Evolutionary conservation across 305 asterid species (phyloP), one percentile per base, ranked within the genome.

Genomic region (Stenogyne calaminthoides): DNA sequence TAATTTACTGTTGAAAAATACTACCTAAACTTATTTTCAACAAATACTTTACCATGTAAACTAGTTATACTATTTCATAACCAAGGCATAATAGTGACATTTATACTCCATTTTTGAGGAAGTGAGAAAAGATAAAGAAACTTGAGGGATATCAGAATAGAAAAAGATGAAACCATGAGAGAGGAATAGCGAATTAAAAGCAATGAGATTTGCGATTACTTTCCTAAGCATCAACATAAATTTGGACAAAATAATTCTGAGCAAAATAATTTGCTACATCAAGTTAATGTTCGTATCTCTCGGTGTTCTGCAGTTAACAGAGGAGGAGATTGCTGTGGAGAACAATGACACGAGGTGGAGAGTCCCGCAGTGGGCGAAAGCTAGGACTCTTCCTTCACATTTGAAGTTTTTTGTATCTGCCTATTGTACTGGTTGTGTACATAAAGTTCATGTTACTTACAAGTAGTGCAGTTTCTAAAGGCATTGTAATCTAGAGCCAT

Each of bases 401-500:
- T 22, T 27, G 61, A 1, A 44, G 49, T 22, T 52, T 66, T 56
- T 14, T 29, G 40, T 44, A 67, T 57, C 59, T 36, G 64, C 58
- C 39, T n/a, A 39, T 36, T 29, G 19, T 56, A 69, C 56, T 5
- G 67, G 27, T n/a, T 69, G 76, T 70, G 34, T 57, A 64, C 58
- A 71, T 70, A 55, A 58, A 69, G 39, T 37, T 44, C 29, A 25
- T 52, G 46, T 29, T 51, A 70, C 61, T 29, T 32, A 63, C 61
- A 57, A 65, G 70, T 57, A 71, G 65, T 40, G 42, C 39, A 64
- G 73, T 55, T n/a, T 44, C 16, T 25, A 9, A 25, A 54, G 42
- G 61, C 49, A 49, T 70, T 44, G 57, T 70, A 56, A 42, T 40
- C 7, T 34, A 19, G 44, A 59, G 56, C 57, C 78, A 65, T 32